Conservation (phyloP, 352 stramenopile species). For the Pythium monospermum region DNA sequence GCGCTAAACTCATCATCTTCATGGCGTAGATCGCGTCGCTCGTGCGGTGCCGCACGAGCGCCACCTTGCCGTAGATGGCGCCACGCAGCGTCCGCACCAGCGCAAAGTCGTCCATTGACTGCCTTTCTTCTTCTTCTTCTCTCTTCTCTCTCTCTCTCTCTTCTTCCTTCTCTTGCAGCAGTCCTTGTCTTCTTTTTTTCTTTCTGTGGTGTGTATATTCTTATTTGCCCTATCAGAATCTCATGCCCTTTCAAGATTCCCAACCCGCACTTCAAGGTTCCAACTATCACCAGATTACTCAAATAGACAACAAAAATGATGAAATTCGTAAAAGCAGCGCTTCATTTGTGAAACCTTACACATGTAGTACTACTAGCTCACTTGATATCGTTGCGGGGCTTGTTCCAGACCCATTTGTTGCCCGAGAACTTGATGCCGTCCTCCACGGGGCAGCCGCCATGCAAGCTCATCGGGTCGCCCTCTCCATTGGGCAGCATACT, state of each 20-base stretch:
- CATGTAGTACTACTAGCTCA: not conserved
- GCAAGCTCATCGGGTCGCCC: conserved; percentile 54
- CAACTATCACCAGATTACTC: not conserved
- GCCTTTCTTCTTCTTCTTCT: too few relatives aligned
- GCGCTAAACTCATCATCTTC: conserved; percentile 61
- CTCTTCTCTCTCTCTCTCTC: too few relatives aligned
- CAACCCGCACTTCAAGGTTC: not conserved
- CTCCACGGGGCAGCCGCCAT: conserved; percentile 63
- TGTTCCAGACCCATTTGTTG: conserved; percentile 88
- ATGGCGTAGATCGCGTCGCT: conserved; percentile 38
- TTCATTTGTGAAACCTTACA: too few relatives aligned
- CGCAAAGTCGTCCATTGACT: conserved; percentile 51
- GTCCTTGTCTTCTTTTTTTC: too few relatives aligned
- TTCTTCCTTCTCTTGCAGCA: too few relatives aligned
- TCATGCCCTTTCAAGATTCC: not conserved
- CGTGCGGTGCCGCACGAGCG: conserved; percentile 32
- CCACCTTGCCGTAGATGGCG: conserved; percentile 52
- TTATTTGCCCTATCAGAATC: not conserved
- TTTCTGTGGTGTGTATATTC: not conserved
- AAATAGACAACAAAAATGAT: not conserved
- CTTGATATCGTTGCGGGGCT: conserved; percentile 25
- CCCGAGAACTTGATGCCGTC: conserved; percentile 71
- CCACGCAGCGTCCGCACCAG: conserved; percentile 36
- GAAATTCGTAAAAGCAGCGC: too few relatives aligned
- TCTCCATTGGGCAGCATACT: conserved; percentile 70